Evolutionary conservation across 257 asterid species (phyloP).

Genomic region (Jacaranda copaia): DNA sequence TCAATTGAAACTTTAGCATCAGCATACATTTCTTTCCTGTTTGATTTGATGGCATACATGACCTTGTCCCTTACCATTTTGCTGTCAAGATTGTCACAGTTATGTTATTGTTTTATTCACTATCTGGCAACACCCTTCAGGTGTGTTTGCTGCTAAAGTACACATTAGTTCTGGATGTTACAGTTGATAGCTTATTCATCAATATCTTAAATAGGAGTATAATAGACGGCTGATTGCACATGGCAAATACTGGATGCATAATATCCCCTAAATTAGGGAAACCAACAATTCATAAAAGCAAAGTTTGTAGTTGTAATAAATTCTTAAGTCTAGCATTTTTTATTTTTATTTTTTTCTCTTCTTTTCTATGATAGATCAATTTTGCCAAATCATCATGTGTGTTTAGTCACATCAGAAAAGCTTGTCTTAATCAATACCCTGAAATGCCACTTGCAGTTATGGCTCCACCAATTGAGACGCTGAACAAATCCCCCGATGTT

Average conservation of each 20-base stretch:
- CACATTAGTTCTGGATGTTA: constrained; percentile 11
- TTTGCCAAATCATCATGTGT: no score
- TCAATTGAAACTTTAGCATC: not conserved
- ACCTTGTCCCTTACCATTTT: not conserved
- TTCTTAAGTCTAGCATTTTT: constrained; percentile 24
- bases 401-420: not conserved
- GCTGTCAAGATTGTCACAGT: not conserved
- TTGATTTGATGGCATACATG: constrained; percentile 1
- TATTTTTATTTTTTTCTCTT: constrained; percentile 11
- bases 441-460: constrained; percentile 49
- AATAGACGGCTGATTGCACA: no score
- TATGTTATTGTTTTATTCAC: not conserved
- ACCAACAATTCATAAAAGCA: constrained; percentile 16
- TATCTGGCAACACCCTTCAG: not conserved
- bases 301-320: constrained; percentile 6
- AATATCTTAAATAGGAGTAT: no score
- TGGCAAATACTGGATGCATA: not conserved
- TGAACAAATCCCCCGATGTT: constrained; percentile 36
- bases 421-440: constrained; percentile 25
- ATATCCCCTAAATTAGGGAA: constrained; percentile 18
- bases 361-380: no score
- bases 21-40: not conserved
- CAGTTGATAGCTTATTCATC: not conserved
- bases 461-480: constrained; percentile 70
- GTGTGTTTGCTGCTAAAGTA: not conserved